These are phyloP conservation scores for Penstemon eatonii DNA, from an alignment of 257 asterid genomes.

Conservation along the genomic window DNA sequence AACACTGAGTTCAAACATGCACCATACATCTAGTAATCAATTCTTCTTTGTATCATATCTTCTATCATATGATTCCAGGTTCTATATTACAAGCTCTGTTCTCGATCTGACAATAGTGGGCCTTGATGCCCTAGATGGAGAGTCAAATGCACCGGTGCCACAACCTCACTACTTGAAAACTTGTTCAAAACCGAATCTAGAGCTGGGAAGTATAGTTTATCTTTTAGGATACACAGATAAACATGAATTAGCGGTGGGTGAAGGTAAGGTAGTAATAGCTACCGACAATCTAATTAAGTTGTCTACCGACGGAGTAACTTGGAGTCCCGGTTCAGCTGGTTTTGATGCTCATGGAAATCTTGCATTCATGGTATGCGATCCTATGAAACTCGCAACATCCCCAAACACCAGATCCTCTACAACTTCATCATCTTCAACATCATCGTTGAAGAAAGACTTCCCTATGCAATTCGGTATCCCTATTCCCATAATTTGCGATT, in stretches of 20 bases:
- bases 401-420: slow-evolving; percentile 79
- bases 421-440: slow-evolving; percentile 78
- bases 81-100: slow-evolving; percentile 90
- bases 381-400: slow-evolving; percentile 96
- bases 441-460: slow-evolving; percentile 74
- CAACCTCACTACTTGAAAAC: slow-evolving; percentile 73
- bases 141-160: slow-evolving; percentile 55
- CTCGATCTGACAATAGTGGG: slow-evolving; percentile 97
- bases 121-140: slow-evolving; percentile 83
- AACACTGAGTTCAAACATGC: not conserved
- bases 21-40: not conserved
- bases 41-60: slow-evolving; percentile 14
- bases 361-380: slow-evolving; percentile 97
- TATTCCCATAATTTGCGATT: slow-evolving; percentile 82
- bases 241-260: slow-evolving; percentile 76
- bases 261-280: slow-evolving; percentile 92
- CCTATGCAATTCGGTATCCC: slow-evolving; percentile 95
- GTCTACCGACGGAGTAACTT: slow-evolving; percentile 75
- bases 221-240: slow-evolving; percentile 76
- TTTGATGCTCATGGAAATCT: slow-evolving; percentile 89
- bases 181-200: slow-evolving; percentile 77
- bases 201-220: slow-evolving; percentile 75
- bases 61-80: slow-evolving; percentile 50
- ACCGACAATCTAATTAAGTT: slow-evolving; percentile 93
- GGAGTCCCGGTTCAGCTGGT: slow-evolving; percentile 98